Evolutionary conservation across 2,329 filamentous ascomycete genomes (phyloP), one percentile per base, ranked within the genome.

Genomic region (Annulohypoxylon truncatum): DNA sequence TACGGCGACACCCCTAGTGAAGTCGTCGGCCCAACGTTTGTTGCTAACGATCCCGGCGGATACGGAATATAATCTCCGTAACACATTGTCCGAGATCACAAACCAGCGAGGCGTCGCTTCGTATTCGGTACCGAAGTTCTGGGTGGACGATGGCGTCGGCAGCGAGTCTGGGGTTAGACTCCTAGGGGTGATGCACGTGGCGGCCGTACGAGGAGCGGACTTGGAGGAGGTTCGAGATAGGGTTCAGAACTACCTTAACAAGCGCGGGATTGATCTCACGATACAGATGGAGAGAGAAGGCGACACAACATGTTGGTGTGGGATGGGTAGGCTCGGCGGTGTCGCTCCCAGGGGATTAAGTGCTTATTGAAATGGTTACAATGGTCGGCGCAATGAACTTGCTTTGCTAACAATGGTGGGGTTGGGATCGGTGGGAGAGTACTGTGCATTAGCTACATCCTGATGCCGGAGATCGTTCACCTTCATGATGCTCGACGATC

Each of bases 201-300:
- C 93, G 64, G 93, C 93, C 0, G 88, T 89, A 0, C 86, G 88
- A 22, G 87, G 85, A 2, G 89, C 90, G 2, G 89, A 94, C 72
- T 77, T 94, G 59, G 93, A 97, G 72, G 94, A 97, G 67, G 93
- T 97, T 4, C 85, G 92, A 53, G 88, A 92, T 64, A 85, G 94
- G n/a, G 91, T 94, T 0, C 83, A 85, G 46, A 84, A 87, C 44
- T 96, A 94, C 71, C 82, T 97, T 20, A 80, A 84, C 6, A 87
- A 87, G 54, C 87, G 91, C 69, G 87, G 89, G 42, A 91, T 97
- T 80, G 90, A 97, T 73, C 88, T 94, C 10, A 89, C 96, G 24
- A 87, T 97, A 4, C 95, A 97, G 79, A 92, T 97, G 1, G 95
- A 97, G 79, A 84, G 90, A 48, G 93, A 97, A 74, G 92, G 92